These are phyloP conservation scores for Penicillium simplicissimum DNA, from an alignment of 495 filamentous ascomycete species.

Conservation along the genomic window DNA sequence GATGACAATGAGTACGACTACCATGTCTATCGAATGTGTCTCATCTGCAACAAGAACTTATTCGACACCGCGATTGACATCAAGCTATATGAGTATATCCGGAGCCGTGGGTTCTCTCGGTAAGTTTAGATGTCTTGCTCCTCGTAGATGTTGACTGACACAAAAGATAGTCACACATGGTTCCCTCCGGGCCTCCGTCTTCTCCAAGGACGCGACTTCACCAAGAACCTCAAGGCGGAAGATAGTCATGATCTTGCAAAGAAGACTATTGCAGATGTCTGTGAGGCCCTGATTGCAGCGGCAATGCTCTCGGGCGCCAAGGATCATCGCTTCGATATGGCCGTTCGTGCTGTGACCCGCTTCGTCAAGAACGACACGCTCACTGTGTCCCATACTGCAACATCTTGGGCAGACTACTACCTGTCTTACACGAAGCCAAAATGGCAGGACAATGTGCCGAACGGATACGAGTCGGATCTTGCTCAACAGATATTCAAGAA, in stretches of 20 bases:
- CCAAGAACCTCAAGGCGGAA: constrained; percentile 53
- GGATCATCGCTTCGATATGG: constrained; percentile 68
- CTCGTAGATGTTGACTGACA: constrained; percentile 6
- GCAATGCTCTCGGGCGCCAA: constrained; percentile 67
- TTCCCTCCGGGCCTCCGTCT: constrained; percentile 76
- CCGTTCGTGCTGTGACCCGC: constrained; percentile 77
- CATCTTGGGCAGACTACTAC: constrained; percentile 70
- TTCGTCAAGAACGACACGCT: constrained; percentile 58
- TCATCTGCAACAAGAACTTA: constrained; percentile 91
- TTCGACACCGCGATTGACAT: constrained; percentile 70
- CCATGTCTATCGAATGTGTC: constrained; percentile 85
- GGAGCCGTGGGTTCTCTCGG: constrained; percentile 79
- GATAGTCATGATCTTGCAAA: constrained; percentile 70
- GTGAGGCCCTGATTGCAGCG: constrained; percentile 91
- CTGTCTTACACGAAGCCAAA: constrained; percentile 66
- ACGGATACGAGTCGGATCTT: constrained; percentile 61
- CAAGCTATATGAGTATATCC: constrained; percentile 71
- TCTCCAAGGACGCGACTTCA: constrained; percentile 59
- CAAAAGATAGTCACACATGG: constrained; percentile 53
- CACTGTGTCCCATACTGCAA: constrained; percentile 61
- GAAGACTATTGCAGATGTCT: constrained; percentile 96
- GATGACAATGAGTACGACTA: constrained; percentile 82
- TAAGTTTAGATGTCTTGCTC: constrained; percentile 24
- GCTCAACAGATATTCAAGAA: constrained; percentile 62
- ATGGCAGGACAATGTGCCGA: constrained; percentile 61